Evolutionary conservation across 257 asterid species (phyloP), one percentile per base, ranked within the genome.

Genomic region (Solanum ossicruentum): DNA sequence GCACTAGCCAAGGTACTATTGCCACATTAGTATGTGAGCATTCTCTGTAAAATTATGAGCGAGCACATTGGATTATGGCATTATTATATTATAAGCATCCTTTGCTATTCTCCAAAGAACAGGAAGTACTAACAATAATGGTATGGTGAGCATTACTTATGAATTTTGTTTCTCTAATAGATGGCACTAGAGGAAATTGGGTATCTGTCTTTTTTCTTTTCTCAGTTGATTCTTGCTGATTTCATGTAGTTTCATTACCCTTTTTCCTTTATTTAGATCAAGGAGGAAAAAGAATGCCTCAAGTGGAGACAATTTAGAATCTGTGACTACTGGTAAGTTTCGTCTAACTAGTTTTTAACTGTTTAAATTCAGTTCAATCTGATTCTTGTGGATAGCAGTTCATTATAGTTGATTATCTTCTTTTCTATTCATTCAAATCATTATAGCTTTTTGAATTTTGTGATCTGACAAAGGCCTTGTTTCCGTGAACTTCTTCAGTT

Each of bases 241-340:
- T 32, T 67, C 21, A 21, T 57, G 84, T 81, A 11, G 39, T 81
- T 57, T 81, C 72, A 57, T 69, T 39, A 1, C 41, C 60, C 12
- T 15, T 51, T 63, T 45, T 41, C 39, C 15, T 79, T 65, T 43
- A 73, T 81, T 81, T 95, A 94, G 98, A 90, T 93, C 97, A 88
- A 93, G 97, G 91, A 93, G 97, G 87, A 94, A 93, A 88, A 94
- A 94, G 94, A 93, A 85, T 88, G 91, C 93, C 49, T 84, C 96
- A 41, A 91, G 89, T 88, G 95, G 98, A 88, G 98, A 94, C 87
- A 93, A 89, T 85, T 26, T 88, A 57, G 97, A 93, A 57, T 92
- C 95, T 61, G 89, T 84, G 47, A 72, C 91, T 85, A 88, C 93
- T 82, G 98, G 97, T 93, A 85, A 80, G 73, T 67, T 86, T 5